Evolutionary conservation across 2,329 filamentous ascomycete genomes (phyloP).

Genomic region (Sporothrix brunneoviolacea): DNA sequence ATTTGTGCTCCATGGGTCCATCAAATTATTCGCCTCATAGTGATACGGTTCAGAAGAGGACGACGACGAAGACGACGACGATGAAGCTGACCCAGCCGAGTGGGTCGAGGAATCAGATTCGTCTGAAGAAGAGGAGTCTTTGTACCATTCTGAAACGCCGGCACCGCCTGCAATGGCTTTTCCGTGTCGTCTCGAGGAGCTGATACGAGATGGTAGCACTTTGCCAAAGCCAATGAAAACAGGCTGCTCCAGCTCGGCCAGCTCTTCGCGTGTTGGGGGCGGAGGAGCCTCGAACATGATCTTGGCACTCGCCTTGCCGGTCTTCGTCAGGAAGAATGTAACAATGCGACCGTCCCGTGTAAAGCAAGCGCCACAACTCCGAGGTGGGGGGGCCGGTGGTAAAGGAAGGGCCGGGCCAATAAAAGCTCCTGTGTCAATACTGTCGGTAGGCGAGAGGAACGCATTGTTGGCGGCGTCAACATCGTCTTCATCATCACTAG

Average conservation of each 20-base stretch:
- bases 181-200: slow-evolving; percentile 32
- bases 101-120: slow-evolving; percentile 32
- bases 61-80: background rate
- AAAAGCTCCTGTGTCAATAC: background rate
- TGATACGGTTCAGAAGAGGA: background rate
- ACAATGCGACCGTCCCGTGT: slow-evolving; percentile 56
- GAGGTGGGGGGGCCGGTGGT: slow-evolving; percentile 49
- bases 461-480: slow-evolving; percentile 47
- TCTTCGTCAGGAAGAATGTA: slow-evolving; percentile 64
- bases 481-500: slow-evolving; percentile 53
- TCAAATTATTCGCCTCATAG: slow-evolving; percentile 3
- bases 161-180: slow-evolving; percentile 45
- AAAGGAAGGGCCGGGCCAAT: background rate
- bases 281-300: slow-evolving; percentile 42
- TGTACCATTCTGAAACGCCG: slow-evolving; percentile 28
- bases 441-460: background rate
- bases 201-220: slow-evolving; percentile 10
- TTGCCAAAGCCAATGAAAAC: slow-evolving; percentile 20
- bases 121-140: slow-evolving; percentile 23
- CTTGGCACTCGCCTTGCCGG: slow-evolving; percentile 47
- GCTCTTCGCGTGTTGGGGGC: slow-evolving; percentile 20
- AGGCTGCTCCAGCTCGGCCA: slow-evolving; percentile 16
- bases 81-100: slow-evolving; percentile 31
- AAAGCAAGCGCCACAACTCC: slow-evolving; percentile 55
- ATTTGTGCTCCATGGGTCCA: slow-evolving; percentile 17